Percentiles rank a stretch among this genome's conserved stretches.
Evolutionary conservation across 2,329 filamentous ascomycete genomes (phyloP).

Genomic region (Neopestalotiopsis rosae): DNA sequence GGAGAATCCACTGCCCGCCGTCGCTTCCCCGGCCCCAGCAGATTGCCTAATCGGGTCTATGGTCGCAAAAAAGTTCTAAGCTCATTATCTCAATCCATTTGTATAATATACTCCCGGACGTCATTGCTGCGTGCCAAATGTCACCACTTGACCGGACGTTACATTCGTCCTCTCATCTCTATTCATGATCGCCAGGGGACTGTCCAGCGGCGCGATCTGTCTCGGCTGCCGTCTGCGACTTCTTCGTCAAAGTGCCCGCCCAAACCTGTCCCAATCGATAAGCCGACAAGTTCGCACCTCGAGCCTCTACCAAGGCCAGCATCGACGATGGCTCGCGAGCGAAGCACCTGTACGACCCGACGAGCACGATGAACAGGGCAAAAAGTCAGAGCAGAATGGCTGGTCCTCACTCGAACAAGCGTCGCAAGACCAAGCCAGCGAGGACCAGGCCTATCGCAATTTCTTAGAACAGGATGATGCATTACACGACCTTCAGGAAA

Average conservation of each 20-base stretch:
- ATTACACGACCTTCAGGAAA: background rate
- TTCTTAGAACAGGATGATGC: background rate
- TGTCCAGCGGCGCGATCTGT: conserved; percentile 42
- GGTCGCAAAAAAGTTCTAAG: conserved; percentile 15
- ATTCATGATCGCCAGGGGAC: conserved; percentile 41
- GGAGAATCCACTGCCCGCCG: conserved; percentile 8
- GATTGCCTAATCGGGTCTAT: conserved; percentile 18
- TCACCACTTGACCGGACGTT: conserved; percentile 2
- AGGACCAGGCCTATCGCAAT: background rate
- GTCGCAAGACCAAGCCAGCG: background rate
- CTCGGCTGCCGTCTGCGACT: conserved; percentile 44
- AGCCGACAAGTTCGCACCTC: background rate
- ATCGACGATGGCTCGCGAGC: conserved; percentile 19
- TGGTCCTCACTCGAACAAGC: background rate
- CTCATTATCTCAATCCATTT: background rate
- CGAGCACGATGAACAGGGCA: conserved; percentile 8
- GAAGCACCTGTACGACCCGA: conserved; percentile 6
- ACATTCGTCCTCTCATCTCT: background rate
- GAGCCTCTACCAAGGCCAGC: conserved; percentile 5
- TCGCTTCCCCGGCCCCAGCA: background rate
- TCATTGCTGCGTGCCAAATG: conserved; percentile 2
- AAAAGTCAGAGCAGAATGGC: background rate
- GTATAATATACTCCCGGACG: background rate
- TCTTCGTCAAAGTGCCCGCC: conserved; percentile 29
- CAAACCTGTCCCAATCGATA: conserved; percentile 18